Conservation (phyloP, 495 filamentous ascomycete genomes). For the Niebla homalea region DNA sequence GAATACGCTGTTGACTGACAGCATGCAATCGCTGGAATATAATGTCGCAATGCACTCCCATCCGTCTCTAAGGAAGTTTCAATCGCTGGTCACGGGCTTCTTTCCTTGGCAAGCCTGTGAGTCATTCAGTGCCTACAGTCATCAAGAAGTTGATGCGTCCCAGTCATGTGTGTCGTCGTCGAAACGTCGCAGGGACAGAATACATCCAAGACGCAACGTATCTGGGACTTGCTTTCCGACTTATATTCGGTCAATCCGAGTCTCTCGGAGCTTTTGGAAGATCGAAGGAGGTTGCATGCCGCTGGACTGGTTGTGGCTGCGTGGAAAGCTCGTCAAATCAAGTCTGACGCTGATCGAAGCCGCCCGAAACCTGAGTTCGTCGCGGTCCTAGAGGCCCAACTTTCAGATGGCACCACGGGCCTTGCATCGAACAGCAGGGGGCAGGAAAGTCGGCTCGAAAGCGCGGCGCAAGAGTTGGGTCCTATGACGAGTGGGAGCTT, state of each 20-base stretch:
- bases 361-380: constrained; percentile 2
- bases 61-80: neutral
- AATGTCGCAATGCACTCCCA: neutral
- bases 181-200: neutral
- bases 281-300: neutral
- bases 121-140: neutral
- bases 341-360: neutral
- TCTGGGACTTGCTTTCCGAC: neutral
- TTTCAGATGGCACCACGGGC: neutral
- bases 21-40: neutral
- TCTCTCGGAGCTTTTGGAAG: neutral
- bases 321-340: constrained; percentile 3
- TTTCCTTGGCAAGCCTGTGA: neutral
- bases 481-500: neutral
- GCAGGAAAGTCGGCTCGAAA: neutral
- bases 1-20: neutral
- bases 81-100: neutral
- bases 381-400: neutral
- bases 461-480: neutral
- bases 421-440: neutral
- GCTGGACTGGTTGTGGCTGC: neutral
- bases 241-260: neutral
- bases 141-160: neutral
- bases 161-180: neutral
- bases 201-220: neutral